Evolutionary conservation across 2,329 filamentous ascomycete genomes (phyloP), one percentile per base, ranked within the genome.

Genomic region (Neofusicoccum laricinum): DNA sequence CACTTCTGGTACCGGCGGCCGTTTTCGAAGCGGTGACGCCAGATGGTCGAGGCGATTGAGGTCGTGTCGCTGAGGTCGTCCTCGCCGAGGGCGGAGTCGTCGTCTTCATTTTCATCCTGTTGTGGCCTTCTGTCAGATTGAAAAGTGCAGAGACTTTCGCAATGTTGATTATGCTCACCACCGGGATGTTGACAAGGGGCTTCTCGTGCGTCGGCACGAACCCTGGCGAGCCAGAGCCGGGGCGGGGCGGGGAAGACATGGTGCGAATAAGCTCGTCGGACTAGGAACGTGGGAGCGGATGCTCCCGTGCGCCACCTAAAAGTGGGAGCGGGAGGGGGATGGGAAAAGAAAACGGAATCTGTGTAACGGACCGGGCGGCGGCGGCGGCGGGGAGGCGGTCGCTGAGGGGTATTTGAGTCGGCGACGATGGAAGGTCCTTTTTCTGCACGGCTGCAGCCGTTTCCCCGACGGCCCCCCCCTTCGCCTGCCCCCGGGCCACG

Each of bases 21-120:
- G 30, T 66, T 51, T 57, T 66, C 72, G 25, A 70, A 73, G 43
- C 72, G 71, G 55, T 74, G 70, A 32, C 65, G 68, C 67, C 69
- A 69, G 57, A 75, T 75, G 38, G 69, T 71, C 5, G 70, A 73
- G 1, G 71, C 67, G 17, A 75, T 71, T 4, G 72, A 73, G 5
- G 72, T 73, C n/a, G 71, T 73, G 59, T 73, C 71, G 64, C 68
- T 72, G 15, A 71, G 25, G 21, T 71, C 69, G 8, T 70, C 68
- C 12, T 59, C 55, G 25, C 55, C 55, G 30, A 68, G 69, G 58
- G 69, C 71, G 3, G 70, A 69, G 5, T 69, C 73, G 4, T 69
- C 72, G 15, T 67, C 65, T 38, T 69, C 69, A 14, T 69, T 66
- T 6, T 36, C 40, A 8, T 59, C 55, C 55, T 59, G 55, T 6